Evolutionary conservation across 106 monocot genomes (phyloP), one percentile per base, ranked within the genome.

Genomic region (Allium sativum): DNA sequence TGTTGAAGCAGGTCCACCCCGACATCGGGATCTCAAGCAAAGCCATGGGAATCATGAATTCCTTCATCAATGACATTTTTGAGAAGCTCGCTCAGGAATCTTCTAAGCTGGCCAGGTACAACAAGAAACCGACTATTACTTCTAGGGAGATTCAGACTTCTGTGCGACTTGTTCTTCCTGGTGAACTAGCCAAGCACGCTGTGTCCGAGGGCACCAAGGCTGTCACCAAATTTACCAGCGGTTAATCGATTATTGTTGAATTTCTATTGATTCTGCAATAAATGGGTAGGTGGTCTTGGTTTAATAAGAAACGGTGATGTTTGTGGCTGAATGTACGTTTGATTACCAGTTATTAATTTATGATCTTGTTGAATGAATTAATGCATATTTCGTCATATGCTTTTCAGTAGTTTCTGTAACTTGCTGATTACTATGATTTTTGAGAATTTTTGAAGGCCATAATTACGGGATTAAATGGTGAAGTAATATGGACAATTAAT

Each of bases 21-120:
- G 70, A 76, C 17, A 76, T 69, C 57, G 69, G 76, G 7, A 93
- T 93, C 73, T 82, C 82, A 21, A 80, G 80, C 80, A 93, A 93
- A 85, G 89, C 93, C 61, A 93, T 89, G 93, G 74, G 77, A 16
- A 93, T 93, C 80, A 93, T 93, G 93, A 93, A 93, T 84, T 78
- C 78, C 69, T 93, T 93, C 80, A 93, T 93, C 66, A 93, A 93
- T 68, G 93, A 93, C 61, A 93, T 93, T 73, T 93, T 93, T 67
- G 93, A 93, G 93, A 93, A 93, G 80, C 89, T 93, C 66, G 93
- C 93, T 11, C 65, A 62, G 40, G 89, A 93, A 76, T 48, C 85
- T 0, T 77, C 89, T 19, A 69, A 72, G 0, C 79, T 88, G 42
- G 82, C 87, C 15, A 65, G 87, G 14, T 88, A 88, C 65, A 88